These are phyloP conservation scores for Melanomma pulvis-pyrius DNA, from an alignment of 495 filamentous ascomycete species.

Conservation along the genomic window DNA sequence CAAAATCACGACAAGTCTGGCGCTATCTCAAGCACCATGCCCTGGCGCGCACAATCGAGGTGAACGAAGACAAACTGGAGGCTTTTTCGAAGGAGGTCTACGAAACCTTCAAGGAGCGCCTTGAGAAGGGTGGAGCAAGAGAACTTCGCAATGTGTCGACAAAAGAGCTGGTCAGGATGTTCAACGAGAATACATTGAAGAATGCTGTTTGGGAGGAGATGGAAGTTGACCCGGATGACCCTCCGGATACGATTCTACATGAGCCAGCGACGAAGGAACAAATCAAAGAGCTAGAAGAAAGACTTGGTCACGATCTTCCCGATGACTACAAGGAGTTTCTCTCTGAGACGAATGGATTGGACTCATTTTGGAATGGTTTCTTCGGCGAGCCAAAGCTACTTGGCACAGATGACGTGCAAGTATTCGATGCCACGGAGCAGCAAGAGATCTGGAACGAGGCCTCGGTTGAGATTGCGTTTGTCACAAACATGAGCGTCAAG, in stretches of 20 bases:
- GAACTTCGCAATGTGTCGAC: conserved; percentile 19
- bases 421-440: conserved; percentile 30
- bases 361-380: conserved; percentile 32
- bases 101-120: conserved; percentile 24
- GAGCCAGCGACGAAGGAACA: conserved; percentile 22
- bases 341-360: conserved; percentile 28
- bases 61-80: conserved; percentile 27
- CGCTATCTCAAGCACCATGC: conserved; percentile 22
- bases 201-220: conserved; percentile 38
- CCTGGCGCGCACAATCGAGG: conserved; percentile 19
- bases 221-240: conserved; percentile 34
- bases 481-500: conserved; percentile 28
- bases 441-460: conserved; percentile 28
- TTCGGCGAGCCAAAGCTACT: conserved; percentile 31
- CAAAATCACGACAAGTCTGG: conserved; percentile 32
- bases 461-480: conserved; percentile 25
- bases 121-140: conserved; percentile 25
- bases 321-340: conserved; percentile 35
- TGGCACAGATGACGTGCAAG: conserved; percentile 22
- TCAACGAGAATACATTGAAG: conserved; percentile 36
- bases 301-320: conserved; percentile 22
- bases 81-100: conserved; percentile 27
- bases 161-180: conserved; percentile 25
- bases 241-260: conserved; percentile 30
- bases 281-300: conserved; percentile 17